These are phyloP conservation scores for Bipolaris victoriae DNA, from an alignment of 2,329 filamentous ascomycete species.

Conservation along the genomic window DNA sequence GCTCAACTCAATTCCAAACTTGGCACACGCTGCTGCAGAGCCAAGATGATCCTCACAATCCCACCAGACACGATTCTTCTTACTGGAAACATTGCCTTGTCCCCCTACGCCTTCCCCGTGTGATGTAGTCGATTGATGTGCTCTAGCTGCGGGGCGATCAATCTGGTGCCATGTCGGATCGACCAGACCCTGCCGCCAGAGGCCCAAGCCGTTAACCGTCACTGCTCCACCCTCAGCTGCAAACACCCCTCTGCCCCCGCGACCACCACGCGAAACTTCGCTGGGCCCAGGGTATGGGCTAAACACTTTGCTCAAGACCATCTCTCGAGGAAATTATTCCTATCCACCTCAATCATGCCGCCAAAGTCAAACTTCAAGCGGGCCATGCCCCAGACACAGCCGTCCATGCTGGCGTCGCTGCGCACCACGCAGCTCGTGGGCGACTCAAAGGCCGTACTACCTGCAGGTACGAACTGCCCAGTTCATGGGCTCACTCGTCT, in stretches of 20 bases:
- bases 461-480: slow-evolving; percentile 67
- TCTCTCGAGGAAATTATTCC: not conserved
- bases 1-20: not conserved
- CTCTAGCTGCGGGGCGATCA: slow-evolving; percentile 14
- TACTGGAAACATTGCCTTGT: not conserved
- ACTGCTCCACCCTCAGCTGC: slow-evolving; percentile 16
- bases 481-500: not conserved
- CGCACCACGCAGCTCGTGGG: slow-evolving; percentile 81
- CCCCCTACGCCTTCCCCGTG: not conserved
- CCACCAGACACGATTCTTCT: not conserved
- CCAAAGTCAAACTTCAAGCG: slow-evolving; percentile 60
- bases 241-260: slow-evolving; percentile 13
- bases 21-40: not conserved
- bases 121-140: slow-evolving; percentile 4
- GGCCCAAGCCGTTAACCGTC: slow-evolving; percentile 13
- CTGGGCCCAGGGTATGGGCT: slow-evolving; percentile 17
- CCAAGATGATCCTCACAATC: not conserved
- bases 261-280: slow-evolving; percentile 6
- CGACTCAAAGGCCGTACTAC: slow-evolving; percentile 76
- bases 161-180: slow-evolving; percentile 17
- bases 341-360: slow-evolving; percentile 26
- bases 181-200: slow-evolving; percentile 17
- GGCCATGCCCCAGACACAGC: slow-evolving; percentile 39
- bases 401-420: slow-evolving; percentile 73
- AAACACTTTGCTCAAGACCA: not conserved